Percentiles rank a stretch among this genome's conserved stretches.
Evolutionary conservation across 208 protist genomes (phyloP).

Genomic region (Acanthamoeba quina): DNA sequence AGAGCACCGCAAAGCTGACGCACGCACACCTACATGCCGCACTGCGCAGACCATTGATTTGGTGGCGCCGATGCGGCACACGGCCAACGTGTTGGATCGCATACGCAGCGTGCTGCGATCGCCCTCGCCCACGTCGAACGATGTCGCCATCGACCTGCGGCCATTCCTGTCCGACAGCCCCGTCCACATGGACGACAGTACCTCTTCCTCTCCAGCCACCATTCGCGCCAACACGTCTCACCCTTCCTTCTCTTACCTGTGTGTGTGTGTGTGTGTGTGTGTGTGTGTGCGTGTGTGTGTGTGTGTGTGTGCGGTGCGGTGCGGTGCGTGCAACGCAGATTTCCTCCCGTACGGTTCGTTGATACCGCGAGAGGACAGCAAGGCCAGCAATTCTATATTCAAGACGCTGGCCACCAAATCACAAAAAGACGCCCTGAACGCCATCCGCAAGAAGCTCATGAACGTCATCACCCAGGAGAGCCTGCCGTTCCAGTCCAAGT

Average conservation of each 20-base stretch:
- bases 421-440: conserved; percentile 26
- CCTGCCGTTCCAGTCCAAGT: conserved; percentile 10
- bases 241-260: too few species aligned
- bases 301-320: not conserved
- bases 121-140: not conserved
- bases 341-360: conserved; percentile 25
- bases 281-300: too few species aligned
- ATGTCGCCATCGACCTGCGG: not conserved
- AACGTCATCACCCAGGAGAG: not conserved
- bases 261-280: not conserved
- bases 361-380: not conserved
- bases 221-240: too few species aligned
- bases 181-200: not conserved
- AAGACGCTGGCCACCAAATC: conserved; percentile 19
- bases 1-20: not conserved
- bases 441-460: conserved; percentile 41
- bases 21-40: not conserved
- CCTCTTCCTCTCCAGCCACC: not conserved
- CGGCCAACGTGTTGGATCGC: conserved; percentile 2
- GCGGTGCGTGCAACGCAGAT: not conserved
- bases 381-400: conserved; percentile 7
- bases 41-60: not conserved
- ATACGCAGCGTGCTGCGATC: not conserved
- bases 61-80: conserved; percentile 9
- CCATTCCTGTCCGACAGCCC: not conserved